Conservation (phyloP, 345 rosid genomes). For the Lepidium aucheri region DNA sequence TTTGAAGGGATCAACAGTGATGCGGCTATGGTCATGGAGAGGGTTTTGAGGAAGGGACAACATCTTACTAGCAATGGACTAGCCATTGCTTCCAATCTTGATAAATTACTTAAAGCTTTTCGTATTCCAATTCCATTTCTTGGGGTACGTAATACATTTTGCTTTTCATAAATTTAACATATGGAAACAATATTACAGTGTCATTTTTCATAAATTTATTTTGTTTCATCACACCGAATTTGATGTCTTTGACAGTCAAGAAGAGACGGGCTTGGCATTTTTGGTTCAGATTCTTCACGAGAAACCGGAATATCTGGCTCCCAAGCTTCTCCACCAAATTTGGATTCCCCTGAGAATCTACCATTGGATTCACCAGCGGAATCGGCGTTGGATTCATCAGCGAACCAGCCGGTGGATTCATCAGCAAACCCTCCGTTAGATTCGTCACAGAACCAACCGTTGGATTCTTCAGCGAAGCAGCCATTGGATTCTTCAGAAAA, state of each 20-base stretch:
- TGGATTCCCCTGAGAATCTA: neutral
- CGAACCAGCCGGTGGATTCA: neutral
- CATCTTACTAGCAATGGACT: slow-evolving; percentile 66
- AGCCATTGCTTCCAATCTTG: slow-evolving; percentile 48
- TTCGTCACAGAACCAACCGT: neutral
- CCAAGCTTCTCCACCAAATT: neutral
- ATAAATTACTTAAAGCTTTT: slow-evolving; percentile 23
- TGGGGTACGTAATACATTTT: neutral
- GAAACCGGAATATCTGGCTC: neutral
- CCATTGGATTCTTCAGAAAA: neutral
- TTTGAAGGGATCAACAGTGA: slow-evolving; percentile 47
- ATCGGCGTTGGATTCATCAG: neutral
- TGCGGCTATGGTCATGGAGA: slow-evolving; percentile 40
- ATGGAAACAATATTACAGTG: too few relatives aligned
- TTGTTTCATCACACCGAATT: neutral
- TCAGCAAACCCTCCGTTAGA: neutral
- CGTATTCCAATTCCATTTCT: slow-evolving; percentile 28
- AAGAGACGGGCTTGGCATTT: neutral
- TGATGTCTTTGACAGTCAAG: neutral
- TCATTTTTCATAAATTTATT: too few relatives aligned
- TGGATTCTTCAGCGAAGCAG: neutral
- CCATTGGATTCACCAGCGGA: neutral
- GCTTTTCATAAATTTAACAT: neutral
- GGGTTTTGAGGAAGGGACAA: slow-evolving; percentile 28
- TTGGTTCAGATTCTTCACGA: slow-evolving; percentile 1